Evolutionary conservation across 306 rosid genomes (phyloP).

Genomic region (Chamaecrista fasciculata): DNA sequence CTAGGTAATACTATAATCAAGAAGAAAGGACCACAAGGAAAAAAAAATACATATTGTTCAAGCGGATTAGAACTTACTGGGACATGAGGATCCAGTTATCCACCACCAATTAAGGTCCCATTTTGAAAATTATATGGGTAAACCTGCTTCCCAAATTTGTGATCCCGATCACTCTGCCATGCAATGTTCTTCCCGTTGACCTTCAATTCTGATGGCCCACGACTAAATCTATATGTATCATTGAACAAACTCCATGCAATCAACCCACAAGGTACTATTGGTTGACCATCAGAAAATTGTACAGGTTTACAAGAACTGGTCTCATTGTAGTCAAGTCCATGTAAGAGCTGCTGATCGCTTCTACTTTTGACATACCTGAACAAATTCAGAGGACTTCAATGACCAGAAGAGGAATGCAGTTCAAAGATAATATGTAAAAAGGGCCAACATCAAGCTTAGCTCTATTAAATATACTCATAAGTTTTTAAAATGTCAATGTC

Average conservation of each 20-base stretch:
- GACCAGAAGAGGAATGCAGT: conserved; percentile 12
- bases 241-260: conserved; percentile 96
- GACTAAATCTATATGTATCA: conserved; percentile 67
- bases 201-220: conserved; percentile 64
- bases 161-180: conserved; percentile 90
- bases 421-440: conserved; percentile 11
- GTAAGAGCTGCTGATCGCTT: conserved; percentile 76
- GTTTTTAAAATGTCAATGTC: background rate
- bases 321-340: conserved; percentile 65
- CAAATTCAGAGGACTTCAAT: conserved; percentile 27
- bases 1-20: conserved; percentile 5
- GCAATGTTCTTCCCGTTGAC: conserved; percentile 86
- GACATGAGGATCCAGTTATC: conserved; percentile 60
- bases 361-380: conserved; percentile 91
- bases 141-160: conserved; percentile 84
- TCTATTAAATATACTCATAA: conserved; percentile 16
- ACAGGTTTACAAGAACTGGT: conserved; percentile 74
- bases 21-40: background rate
- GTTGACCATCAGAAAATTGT: conserved; percentile 54
- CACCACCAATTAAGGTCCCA: conserved; percentile 87
- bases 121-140: conserved; percentile 95
- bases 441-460: conserved; percentile 13
- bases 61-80: conserved; percentile 63
- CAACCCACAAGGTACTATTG: conserved; percentile 90
- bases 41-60: background rate